These are phyloP conservation scores for Spergularia bocconei DNA, from an alignment of 148 eudicot genomes.

Conservation along the genomic window DNA sequence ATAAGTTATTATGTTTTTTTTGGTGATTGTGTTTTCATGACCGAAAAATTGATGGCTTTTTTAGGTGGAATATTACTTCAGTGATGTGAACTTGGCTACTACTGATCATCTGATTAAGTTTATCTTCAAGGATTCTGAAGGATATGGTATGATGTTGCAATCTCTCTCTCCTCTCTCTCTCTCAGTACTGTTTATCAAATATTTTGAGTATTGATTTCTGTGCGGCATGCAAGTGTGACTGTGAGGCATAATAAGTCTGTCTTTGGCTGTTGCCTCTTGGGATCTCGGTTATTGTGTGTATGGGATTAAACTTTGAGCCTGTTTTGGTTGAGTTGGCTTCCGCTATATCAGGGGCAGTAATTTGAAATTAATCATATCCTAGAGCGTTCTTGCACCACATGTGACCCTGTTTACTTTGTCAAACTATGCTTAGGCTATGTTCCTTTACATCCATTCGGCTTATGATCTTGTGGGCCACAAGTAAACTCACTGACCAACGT, in stretches of 20 bases:
- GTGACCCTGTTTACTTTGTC: neutral
- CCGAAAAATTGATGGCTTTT: constrained; percentile 4
- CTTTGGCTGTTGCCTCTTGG: neutral
- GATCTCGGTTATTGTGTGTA: neutral
- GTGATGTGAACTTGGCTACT: constrained; percentile 96
- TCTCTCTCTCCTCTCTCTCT: neutral
- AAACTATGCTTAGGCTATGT: neutral
- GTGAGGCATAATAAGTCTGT: neutral
- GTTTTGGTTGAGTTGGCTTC: neutral
- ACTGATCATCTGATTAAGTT: constrained; percentile 82
- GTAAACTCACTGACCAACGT: too few species aligned
- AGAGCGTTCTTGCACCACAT: neutral
- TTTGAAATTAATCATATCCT: neutral
- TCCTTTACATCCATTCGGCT: neutral
- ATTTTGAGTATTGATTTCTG: too few species aligned
- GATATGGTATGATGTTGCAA: constrained; percentile 65
- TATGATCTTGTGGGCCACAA: too few species aligned
- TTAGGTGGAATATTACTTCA: constrained; percentile 97
- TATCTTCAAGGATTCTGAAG: constrained; percentile 86
- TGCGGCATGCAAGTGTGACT: too few species aligned
- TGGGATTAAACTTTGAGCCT: neutral
- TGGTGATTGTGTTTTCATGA: neutral
- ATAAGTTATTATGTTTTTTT: neutral
- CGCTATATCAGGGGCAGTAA: neutral
- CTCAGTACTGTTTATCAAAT: neutral